Conservation (phyloP, 345 rosid species). For the Hibiscus syriacus region DNA sequence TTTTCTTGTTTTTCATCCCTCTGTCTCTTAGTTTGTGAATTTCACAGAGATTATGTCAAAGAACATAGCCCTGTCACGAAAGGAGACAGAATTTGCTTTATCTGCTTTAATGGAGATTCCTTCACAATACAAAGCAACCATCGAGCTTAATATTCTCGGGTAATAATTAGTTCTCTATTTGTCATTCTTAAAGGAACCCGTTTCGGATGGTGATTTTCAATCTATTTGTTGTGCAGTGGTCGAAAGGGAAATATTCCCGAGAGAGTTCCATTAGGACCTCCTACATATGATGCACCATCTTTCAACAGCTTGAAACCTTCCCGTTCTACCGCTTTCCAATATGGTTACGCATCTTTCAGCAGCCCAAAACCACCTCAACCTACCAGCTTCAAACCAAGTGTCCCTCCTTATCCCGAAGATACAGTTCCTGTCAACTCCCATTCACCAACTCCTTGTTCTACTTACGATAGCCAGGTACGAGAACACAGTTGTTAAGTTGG, state of each 20-base stretch:
- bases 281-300: constrained; percentile 30
- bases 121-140: constrained; percentile 82
- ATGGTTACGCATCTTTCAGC: constrained; percentile 17
- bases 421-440: constrained; percentile 34
- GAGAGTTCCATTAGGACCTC: constrained; percentile 78
- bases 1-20: constrained; percentile 6
- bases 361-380: neutral
- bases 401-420: constrained; percentile 39
- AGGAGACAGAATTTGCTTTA: constrained; percentile 88
- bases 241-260: constrained; percentile 39
- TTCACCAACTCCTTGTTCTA: constrained; percentile 40
- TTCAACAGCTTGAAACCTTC: constrained; percentile 5
- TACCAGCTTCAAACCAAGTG: constrained; percentile 30
- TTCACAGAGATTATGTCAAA: constrained; percentile 88
- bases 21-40: constrained; percentile 68
- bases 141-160: constrained; percentile 84
- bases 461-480: constrained; percentile 56
- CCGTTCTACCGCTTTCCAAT: constrained; percentile 3
- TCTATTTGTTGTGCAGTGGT: constrained; percentile 31
- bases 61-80: constrained; percentile 44
- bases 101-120: constrained; percentile 97
- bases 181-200: neutral
- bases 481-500: neutral
- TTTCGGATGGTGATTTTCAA: neutral
- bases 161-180: constrained; percentile 16